Evolutionary conservation across 352 stramenopile genomes (phyloP).

Genomic region (Phytophthora constricta): DNA sequence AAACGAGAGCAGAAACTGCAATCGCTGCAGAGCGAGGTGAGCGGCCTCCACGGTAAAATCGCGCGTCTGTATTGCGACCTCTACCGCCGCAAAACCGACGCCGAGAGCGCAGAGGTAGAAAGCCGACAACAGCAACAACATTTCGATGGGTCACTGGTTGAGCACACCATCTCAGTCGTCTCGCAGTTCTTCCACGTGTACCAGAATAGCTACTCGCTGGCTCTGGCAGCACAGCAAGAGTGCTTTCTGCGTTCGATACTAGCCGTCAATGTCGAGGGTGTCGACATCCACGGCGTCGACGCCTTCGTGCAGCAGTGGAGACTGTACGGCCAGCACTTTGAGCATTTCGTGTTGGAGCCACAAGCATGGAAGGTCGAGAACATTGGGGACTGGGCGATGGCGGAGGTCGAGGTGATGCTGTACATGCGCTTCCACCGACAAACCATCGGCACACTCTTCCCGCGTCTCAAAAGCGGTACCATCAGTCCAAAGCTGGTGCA

Average conservation of each 20-base stretch:
- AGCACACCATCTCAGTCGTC: constrained; percentile 29
- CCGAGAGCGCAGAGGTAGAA: constrained; percentile 6
- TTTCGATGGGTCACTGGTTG: constrained; percentile 11
- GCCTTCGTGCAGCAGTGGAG: constrained; percentile 41
- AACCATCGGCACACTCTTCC: constrained; percentile 36
- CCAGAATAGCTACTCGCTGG: constrained; percentile 36
- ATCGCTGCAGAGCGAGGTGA: constrained; percentile 9
- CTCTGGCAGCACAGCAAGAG: constrained; percentile 19
- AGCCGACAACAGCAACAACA: constrained; percentile 19
- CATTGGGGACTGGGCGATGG: constrained; percentile 27
- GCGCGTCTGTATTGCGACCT: constrained; percentile 28
- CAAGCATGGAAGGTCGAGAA: constrained; percentile 27
- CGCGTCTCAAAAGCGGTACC: constrained; percentile 32
- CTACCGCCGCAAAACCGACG: constrained; percentile 16
- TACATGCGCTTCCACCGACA: constrained; percentile 39
- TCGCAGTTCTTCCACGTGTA: constrained; percentile 40
- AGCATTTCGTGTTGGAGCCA: constrained; percentile 28
- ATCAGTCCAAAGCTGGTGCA: constrained; percentile 22
- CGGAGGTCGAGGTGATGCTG: constrained; percentile 36
- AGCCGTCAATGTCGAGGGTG: constrained; percentile 29
- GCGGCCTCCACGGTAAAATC: constrained; percentile 17
- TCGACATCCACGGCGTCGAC: constrained; percentile 23
- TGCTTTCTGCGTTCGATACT: constrained; percentile 37
- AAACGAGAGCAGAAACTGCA: constrained; percentile 35
- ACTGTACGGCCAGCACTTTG: constrained; percentile 33